These are phyloP conservation scores for Neofusicoccum umdonicola DNA, from an alignment of 2,329 filamentous ascomycete genomes.

Conservation along the genomic window DNA sequence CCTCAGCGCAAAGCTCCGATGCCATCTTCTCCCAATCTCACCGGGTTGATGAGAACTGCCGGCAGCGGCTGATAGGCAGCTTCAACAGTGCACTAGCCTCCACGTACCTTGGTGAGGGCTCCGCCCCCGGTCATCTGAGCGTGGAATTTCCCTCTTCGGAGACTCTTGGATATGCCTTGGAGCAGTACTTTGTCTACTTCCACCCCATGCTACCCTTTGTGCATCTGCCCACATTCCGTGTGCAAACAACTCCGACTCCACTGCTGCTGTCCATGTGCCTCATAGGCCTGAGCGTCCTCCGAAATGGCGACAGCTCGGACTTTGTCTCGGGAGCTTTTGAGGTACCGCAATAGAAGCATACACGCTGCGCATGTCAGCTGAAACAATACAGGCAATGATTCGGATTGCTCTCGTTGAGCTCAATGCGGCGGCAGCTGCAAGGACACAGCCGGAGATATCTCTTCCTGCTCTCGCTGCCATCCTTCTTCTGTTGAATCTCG, in stretches of 20 bases:
- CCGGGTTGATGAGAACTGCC: background rate
- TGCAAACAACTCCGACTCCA: constrained; percentile 46
- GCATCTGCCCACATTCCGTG: constrained; percentile 53
- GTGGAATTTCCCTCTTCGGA: constrained; percentile 49
- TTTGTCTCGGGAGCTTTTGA: constrained; percentile 43
- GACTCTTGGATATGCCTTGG: constrained; percentile 53
- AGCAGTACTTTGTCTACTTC: constrained; percentile 55
- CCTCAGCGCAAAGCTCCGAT: background rate
- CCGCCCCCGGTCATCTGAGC: background rate
- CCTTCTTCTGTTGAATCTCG: background rate
- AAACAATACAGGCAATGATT: background rate
- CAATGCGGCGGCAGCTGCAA: background rate
- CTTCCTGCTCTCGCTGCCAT: background rate
- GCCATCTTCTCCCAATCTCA: background rate
- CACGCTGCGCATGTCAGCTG: background rate
- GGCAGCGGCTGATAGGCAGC: background rate
- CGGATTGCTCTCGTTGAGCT: background rate
- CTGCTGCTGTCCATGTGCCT: constrained; percentile 54
- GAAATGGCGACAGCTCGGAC: constrained; percentile 50
- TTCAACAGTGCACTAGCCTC: background rate
- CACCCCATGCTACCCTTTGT: constrained; percentile 54
- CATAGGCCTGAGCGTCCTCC: constrained; percentile 52
- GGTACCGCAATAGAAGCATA: background rate
- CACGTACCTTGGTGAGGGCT: background rate
- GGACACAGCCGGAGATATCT: background rate